phyloP scores from a whole-genome alignment of 2,329 filamentous ascomycete genomes.

The Neurospora crassa region DNA sequence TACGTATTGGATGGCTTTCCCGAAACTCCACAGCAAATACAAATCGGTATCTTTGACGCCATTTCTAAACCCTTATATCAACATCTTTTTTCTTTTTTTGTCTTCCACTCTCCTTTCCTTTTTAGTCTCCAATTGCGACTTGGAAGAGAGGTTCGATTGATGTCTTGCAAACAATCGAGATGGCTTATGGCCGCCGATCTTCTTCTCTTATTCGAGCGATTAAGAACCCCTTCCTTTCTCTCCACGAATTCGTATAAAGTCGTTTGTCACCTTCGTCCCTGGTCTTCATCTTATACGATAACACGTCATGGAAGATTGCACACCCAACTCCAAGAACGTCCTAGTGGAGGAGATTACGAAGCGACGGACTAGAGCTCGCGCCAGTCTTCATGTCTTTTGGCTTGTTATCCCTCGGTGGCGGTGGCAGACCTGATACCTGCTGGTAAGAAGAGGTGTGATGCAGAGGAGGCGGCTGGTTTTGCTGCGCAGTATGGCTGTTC shows the following conservation, averaged over 20 bases:
- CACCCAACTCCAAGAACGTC: not conserved
- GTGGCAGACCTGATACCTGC: constrained; percentile 9
- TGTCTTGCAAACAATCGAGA: not conserved
- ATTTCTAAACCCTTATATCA: constrained; percentile 24
- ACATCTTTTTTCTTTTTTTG: constrained; percentile 25
- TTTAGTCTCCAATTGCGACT: not conserved
- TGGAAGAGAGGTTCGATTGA: not conserved
- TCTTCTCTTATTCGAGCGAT: not conserved
- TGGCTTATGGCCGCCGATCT: not conserved
- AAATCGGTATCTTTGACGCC: not conserved
- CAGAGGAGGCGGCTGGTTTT: constrained; percentile 15
- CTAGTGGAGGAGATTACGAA: constrained; percentile 54
- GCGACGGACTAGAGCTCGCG: constrained; percentile 68
- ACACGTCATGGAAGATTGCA: not conserved
- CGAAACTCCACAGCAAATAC: not conserved
- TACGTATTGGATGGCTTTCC: not conserved
- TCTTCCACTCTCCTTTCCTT: not conserved
- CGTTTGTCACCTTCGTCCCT: not conserved
- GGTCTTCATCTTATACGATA: not conserved
- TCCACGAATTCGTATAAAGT: not conserved
- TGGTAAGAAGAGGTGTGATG: constrained; percentile 24
- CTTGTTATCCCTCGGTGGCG: constrained; percentile 9
- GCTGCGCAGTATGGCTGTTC: constrained; percentile 5
- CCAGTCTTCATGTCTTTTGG: constrained; percentile 34
- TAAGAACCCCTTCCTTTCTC: not conserved